phyloP scores from a whole-genome alignment of 2,329 filamentous ascomycete genomes.

The Sporothrix mexicana region DNA sequence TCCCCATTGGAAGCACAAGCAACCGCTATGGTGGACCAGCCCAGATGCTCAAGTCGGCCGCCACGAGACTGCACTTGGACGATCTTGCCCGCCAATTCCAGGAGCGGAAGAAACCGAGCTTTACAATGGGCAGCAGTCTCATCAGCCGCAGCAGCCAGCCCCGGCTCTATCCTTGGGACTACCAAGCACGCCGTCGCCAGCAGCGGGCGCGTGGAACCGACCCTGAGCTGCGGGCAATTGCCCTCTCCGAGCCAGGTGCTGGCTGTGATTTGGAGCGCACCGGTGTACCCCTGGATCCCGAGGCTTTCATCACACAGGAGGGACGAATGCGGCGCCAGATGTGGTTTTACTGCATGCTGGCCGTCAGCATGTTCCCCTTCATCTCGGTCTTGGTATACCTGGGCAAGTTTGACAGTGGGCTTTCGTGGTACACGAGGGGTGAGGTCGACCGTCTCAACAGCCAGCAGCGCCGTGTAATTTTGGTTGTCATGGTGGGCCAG shows the following conservation, averaged over 20 bases:
- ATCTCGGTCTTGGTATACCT: constrained; percentile 52
- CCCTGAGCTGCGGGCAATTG: constrained; percentile 37
- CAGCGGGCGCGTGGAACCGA: constrained; percentile 34
- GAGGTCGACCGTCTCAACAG: constrained; percentile 50
- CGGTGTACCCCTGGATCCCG: constrained; percentile 38
- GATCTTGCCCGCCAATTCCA: constrained; percentile 16
- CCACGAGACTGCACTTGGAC: constrained; percentile 33
- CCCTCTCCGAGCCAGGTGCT: neutral
- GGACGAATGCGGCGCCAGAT: constrained; percentile 43
- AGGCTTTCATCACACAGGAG: constrained; percentile 42
- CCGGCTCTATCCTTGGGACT: constrained; percentile 40
- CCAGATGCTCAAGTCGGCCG: constrained; percentile 25
- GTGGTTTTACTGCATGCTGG: constrained; percentile 50
- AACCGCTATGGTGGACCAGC: constrained; percentile 11
- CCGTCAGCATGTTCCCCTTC: constrained; percentile 54
- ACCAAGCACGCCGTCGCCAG: constrained; percentile 33
- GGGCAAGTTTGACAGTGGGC: constrained; percentile 52
- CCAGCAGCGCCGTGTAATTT: constrained; percentile 47
- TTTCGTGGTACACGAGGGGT: constrained; percentile 58
- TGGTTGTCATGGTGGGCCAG: constrained; percentile 44
- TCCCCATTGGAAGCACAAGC: constrained; percentile 30
- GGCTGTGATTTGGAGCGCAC: constrained; percentile 30
- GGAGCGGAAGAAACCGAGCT: neutral
- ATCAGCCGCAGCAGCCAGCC: constrained; percentile 30
- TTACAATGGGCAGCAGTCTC: neutral